Conservation (phyloP, 106 monocot genomes). For the Alisma plantagoaquatica region DNA sequence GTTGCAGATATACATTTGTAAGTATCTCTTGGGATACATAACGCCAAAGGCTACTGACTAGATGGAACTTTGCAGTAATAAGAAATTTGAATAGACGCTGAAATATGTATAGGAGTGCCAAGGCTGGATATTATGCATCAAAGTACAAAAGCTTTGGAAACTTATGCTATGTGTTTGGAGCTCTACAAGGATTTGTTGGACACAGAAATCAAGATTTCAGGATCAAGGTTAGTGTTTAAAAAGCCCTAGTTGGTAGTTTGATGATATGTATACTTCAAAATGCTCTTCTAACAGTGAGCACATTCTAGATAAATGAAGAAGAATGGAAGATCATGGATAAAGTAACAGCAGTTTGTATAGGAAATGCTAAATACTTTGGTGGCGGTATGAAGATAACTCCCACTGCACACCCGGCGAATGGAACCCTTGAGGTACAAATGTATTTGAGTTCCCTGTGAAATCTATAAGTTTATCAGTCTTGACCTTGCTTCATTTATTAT, state of each 20-base stretch:
- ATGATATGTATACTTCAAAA: too few species aligned
- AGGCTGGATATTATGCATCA: conserved; percentile 85
- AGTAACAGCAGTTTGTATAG: conserved; percentile 87
- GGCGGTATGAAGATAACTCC: conserved; percentile 97
- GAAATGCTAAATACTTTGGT: conserved; percentile 96
- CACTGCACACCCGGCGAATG: conserved; percentile 60
- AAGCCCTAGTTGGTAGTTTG: too few species aligned
- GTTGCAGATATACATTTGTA: conserved; percentile 96
- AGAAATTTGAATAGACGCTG: too few species aligned
- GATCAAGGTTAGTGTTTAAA: conserved; percentile 66
- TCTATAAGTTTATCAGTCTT: too few species aligned
- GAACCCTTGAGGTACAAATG: conserved; percentile 66
- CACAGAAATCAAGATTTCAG: conserved; percentile 66
- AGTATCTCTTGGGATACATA: conserved; percentile 21
- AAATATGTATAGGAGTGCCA: conserved; percentile 77
- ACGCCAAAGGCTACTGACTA: too few species aligned
- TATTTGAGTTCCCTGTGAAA: too few species aligned
- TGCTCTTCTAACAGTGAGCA: background rate
- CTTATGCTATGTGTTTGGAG: conserved; percentile 86
- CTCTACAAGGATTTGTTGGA: conserved; percentile 79
- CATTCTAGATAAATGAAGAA: conserved; percentile 53
- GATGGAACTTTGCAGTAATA: too few species aligned
- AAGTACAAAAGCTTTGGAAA: conserved; percentile 92
- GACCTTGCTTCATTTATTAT: too few species aligned
- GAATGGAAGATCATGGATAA: conserved; percentile 64